Percentiles rank a stretch among this genome's conserved stretches.
Evolutionary conservation across 1,284 basidiomycete species (phyloP).

Genomic region (Heterobasidion parviporum): DNA sequence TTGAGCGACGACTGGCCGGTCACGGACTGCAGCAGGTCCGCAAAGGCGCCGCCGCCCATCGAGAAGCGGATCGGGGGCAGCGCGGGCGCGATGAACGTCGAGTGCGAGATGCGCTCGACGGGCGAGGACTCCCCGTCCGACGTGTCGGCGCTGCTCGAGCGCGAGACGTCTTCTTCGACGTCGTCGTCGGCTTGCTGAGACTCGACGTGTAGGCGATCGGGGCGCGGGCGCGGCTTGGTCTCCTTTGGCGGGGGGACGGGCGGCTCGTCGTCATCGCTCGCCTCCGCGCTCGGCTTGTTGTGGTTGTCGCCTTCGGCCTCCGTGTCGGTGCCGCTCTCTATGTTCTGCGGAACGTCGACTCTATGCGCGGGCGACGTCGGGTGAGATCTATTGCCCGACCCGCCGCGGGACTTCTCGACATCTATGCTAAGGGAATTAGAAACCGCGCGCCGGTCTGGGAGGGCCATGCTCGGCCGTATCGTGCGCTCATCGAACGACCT

Average conservation of each 20-base stretch:
- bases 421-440: constrained; percentile 10
- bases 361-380: constrained; percentile 48
- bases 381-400: constrained; percentile 22
- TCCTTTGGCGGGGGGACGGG: constrained; percentile 50
- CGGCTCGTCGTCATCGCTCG: constrained; percentile 19
- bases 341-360: constrained; percentile 59
- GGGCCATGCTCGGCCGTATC: background rate
- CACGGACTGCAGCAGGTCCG: constrained; percentile 55
- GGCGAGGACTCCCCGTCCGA: constrained; percentile 36
- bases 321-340: constrained; percentile 69
- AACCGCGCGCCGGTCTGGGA: background rate
- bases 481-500: constrained; percentile 17
- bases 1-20: constrained; percentile 32
- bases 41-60: constrained; percentile 72
- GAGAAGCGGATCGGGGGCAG: constrained; percentile 79
- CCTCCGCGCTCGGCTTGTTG: constrained; percentile 15
- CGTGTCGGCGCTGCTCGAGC: constrained; percentile 30
- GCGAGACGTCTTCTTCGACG: constrained; percentile 16
- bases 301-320: constrained; percentile 43
- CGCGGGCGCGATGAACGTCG: constrained; percentile 74
- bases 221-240: constrained; percentile 10
- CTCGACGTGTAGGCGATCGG: constrained; percentile 16
- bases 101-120: constrained; percentile 55
- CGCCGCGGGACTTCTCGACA: constrained; percentile 11
- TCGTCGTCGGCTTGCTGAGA: constrained; percentile 13